phyloP scores from a whole-genome alignment of 140 eudicot genomes.

The Ambrosia hybrid region DNA sequence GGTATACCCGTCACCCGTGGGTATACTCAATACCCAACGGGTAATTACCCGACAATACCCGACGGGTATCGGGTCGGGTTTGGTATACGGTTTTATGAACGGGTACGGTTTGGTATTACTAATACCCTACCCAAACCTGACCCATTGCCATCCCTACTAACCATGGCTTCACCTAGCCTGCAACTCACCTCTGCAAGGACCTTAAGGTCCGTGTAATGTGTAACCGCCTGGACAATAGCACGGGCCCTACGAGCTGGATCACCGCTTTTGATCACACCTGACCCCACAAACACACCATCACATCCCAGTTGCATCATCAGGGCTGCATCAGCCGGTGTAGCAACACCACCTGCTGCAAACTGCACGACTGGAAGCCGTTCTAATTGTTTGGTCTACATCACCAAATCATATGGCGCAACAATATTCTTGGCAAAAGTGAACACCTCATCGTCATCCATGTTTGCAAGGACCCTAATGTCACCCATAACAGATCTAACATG shows the following conservation, averaged over 20 bases:
- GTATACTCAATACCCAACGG: too few relatives aligned
- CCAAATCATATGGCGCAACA: slow-evolving; percentile 36
- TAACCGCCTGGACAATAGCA: slow-evolving; percentile 45
- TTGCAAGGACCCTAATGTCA: slow-evolving; percentile 31
- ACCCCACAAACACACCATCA: slow-evolving; percentile 45
- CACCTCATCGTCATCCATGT: slow-evolving; percentile 30
- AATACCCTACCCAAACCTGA: too few relatives aligned
- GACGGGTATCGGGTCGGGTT: too few relatives aligned
- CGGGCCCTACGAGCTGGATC: slow-evolving; percentile 40
- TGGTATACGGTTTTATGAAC: too few relatives aligned
- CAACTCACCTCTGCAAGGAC: slow-evolving; percentile 42
- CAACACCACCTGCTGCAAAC: slow-evolving; percentile 44
- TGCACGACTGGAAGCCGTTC: slow-evolving; percentile 45
- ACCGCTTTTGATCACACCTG: slow-evolving; percentile 41
- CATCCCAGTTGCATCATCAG: slow-evolving; percentile 44
- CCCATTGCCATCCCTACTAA: too few relatives aligned
- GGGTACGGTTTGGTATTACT: too few relatives aligned
- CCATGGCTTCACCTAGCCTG: slow-evolving; percentile 44
- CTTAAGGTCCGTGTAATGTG: slow-evolving; percentile 39
- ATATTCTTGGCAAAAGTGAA: slow-evolving; percentile 34
- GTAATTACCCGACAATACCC: too few relatives aligned
- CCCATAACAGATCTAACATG: slow-evolving; percentile 41
- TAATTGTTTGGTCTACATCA: slow-evolving; percentile 42
- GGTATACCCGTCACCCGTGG: too few relatives aligned
- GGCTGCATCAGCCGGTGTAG: slow-evolving; percentile 40